Evolutionary conservation across 2,329 filamentous ascomycete species (phyloP).

Genomic region (Arthrobotrys megalospora): DNA sequence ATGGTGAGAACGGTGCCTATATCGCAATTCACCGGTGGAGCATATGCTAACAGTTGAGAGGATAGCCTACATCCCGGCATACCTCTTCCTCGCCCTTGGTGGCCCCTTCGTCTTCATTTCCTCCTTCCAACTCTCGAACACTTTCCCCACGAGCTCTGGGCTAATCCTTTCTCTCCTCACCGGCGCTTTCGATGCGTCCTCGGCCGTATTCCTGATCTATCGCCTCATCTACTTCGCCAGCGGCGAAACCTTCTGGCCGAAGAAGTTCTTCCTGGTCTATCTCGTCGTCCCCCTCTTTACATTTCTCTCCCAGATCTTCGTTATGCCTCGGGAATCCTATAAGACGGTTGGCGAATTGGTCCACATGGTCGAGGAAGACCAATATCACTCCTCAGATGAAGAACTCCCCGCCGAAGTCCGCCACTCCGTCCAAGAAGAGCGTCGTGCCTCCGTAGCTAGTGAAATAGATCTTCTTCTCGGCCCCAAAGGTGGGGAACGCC

Average conservation of each 20-base stretch:
- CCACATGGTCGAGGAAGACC: conserved; percentile 75
- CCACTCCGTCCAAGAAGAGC: conserved; percentile 68
- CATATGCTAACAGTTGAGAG: conserved; percentile 22
- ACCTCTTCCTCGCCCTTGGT: conserved; percentile 82
- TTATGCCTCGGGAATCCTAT: conserved; percentile 84
- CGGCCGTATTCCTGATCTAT: conserved; percentile 82
- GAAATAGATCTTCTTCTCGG: conserved; percentile 83
- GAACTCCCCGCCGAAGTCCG: conserved; percentile 62
- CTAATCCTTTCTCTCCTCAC: conserved; percentile 85
- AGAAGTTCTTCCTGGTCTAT: conserved; percentile 80
- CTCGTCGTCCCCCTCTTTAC: conserved; percentile 79
- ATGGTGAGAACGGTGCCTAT: conserved; percentile 70
- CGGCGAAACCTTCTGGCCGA: conserved; percentile 73
- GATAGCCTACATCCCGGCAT: conserved; percentile 75
- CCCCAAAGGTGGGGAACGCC: conserved; percentile 75
- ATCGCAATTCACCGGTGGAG: not conserved
- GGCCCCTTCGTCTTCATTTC: conserved; percentile 87
- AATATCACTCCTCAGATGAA: conserved; percentile 64
- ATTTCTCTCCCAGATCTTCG: conserved; percentile 75
- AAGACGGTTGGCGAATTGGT: conserved; percentile 89
- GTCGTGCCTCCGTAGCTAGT: conserved; percentile 75
- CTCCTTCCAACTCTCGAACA: conserved; percentile 86
- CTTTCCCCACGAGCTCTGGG: conserved; percentile 82
- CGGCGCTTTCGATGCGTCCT: conserved; percentile 86
- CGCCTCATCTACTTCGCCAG: conserved; percentile 78